Conservation (phyloP, 2,329 filamentous ascomycete species). For the Cladophialophora psammophila region DNA sequence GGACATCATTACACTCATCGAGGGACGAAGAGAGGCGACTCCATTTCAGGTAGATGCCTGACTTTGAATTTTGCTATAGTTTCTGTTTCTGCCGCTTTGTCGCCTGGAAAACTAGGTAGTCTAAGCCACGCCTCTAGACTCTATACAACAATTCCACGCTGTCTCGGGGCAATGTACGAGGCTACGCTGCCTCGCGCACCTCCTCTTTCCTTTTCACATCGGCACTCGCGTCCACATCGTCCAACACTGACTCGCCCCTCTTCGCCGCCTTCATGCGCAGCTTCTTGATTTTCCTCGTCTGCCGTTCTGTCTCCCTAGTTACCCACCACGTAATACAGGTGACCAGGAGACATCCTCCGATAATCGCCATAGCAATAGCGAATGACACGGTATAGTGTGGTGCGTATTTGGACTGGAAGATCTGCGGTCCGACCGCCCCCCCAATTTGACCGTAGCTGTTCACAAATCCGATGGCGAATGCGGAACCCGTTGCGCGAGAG, state of each 20-base stretch:
- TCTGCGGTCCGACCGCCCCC: constrained; percentile 57
- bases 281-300: constrained; percentile 55
- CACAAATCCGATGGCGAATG: constrained; percentile 60
- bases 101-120: no score
- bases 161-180: neutral
- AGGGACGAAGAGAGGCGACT: no score
- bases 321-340: constrained; percentile 57
- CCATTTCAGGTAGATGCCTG: no score
- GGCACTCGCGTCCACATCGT: constrained; percentile 52
- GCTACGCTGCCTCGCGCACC: constrained; percentile 7
- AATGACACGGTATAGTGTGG: constrained; percentile 56
- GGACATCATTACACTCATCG: no score
- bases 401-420: constrained; percentile 55
- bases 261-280: constrained; percentile 52
- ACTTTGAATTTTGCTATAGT: no score
- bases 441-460: constrained; percentile 61
- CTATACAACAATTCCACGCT: neutral
- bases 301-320: constrained; percentile 53
- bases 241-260: constrained; percentile 52
- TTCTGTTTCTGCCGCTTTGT: no score
- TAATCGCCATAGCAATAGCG: constrained; percentile 54
- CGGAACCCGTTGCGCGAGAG: constrained; percentile 56
- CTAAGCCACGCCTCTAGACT: neutral
- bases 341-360: constrained; percentile 53
- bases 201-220: constrained; percentile 43